Conservation (phyloP, 2,329 filamentous ascomycete genomes). For the Sphaerulina populicola region DNA sequence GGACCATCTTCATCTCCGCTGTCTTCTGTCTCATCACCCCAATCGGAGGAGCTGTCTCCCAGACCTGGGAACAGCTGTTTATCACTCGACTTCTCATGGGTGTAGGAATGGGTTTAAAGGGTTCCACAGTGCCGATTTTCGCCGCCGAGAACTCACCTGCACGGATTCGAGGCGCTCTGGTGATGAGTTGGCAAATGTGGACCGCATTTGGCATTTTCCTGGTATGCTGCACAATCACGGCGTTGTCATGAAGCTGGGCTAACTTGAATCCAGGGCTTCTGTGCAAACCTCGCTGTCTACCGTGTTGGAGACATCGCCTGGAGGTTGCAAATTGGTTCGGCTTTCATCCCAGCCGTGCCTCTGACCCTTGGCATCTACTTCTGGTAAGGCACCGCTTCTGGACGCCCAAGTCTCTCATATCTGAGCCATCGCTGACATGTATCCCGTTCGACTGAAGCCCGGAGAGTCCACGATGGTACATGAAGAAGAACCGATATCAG, state of each 20-base stretch:
- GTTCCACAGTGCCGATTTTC: conserved; percentile 41
- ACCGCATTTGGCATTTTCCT: conserved; percentile 34
- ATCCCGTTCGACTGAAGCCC: neutral
- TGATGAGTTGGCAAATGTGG: conserved; percentile 49
- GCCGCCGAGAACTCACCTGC: conserved; percentile 50
- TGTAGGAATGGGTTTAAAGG: conserved; percentile 41
- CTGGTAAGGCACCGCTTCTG: conserved; percentile 6
- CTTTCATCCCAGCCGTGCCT: conserved; percentile 42
- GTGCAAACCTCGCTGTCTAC: conserved; percentile 38
- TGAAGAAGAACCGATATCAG: conserved; percentile 40
- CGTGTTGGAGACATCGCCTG: conserved; percentile 35
- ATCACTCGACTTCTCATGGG: conserved; percentile 34
- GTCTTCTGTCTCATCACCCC: conserved; percentile 58
- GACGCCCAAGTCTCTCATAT: neutral
- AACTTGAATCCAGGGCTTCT: conserved; percentile 27
- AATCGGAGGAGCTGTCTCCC: conserved; percentile 56
- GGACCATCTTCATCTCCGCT: conserved; percentile 35
- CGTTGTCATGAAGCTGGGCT: no score
- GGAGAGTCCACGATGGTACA: conserved; percentile 27
- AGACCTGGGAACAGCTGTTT: conserved; percentile 44
- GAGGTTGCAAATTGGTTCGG: conserved; percentile 42
- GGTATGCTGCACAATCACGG: no score
- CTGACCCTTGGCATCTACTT: conserved; percentile 38
- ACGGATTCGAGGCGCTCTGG: conserved; percentile 48
- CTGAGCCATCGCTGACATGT: no score